phyloP scores from a whole-genome alignment of 1,284 basidiomycete genomes.

The Leccinum fuscescens region DNA sequence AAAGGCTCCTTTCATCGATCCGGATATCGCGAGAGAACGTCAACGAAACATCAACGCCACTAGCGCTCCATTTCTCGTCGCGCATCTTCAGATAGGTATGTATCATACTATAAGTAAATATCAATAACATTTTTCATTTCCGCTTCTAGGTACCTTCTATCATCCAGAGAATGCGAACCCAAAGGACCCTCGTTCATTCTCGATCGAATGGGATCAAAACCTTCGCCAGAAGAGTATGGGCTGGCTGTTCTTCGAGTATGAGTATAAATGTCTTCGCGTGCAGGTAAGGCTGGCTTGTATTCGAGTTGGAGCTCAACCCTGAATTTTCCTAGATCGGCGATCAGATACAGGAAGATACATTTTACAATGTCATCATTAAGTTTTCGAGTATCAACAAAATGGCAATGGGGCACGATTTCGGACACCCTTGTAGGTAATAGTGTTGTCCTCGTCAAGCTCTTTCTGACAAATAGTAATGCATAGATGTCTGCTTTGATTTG shows the following conservation, averaged over 20 bases:
- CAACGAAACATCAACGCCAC: constrained; percentile 46
- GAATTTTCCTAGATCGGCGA: constrained; percentile 49
- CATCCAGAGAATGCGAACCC: constrained; percentile 29
- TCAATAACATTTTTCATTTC: constrained; percentile 1
- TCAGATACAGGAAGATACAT: constrained; percentile 47
- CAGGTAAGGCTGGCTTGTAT: constrained; percentile 38
- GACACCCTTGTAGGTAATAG: constrained; percentile 38
- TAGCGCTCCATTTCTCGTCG: constrained; percentile 48
- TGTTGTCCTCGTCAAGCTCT: constrained; percentile 6
- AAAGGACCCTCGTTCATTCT: constrained; percentile 52
- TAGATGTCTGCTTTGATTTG: constrained; percentile 66
- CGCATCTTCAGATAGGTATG: constrained; percentile 61
- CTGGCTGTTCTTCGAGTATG: constrained; percentile 60
- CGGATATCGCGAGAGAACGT: constrained; percentile 56
- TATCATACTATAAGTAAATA: constrained; percentile 21
- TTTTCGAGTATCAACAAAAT: constrained; percentile 61
- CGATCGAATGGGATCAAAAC: constrained; percentile 58
- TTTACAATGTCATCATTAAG: constrained; percentile 49
- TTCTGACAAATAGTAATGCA: constrained; percentile 1
- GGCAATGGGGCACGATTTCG: constrained; percentile 53
- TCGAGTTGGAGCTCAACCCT: background rate
- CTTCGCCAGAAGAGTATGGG: constrained; percentile 45
- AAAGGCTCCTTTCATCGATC: constrained; percentile 62
- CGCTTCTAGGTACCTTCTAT: constrained; percentile 32
- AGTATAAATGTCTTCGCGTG: constrained; percentile 61